These are phyloP conservation scores for Calonectria multiphialidica DNA, from an alignment of 2,329 filamentous ascomycete species.

Conservation along the genomic window DNA sequence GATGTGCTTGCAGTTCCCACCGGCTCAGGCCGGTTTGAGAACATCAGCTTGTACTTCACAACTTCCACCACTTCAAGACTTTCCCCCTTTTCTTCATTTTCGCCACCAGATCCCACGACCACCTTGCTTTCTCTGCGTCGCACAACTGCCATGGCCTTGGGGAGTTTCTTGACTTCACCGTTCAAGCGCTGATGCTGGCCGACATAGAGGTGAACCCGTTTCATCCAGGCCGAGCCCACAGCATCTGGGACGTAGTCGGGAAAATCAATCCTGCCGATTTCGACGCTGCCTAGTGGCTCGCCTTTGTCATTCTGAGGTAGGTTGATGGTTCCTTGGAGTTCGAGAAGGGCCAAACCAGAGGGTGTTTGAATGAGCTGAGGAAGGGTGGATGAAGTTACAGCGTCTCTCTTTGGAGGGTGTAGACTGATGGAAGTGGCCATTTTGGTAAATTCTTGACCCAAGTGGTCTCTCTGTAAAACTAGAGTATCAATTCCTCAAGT, in stretches of 20 bases:
- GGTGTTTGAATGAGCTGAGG: constrained; percentile 90
- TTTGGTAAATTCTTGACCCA: not conserved
- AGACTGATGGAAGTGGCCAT: constrained; percentile 51
- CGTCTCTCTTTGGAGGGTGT: constrained; percentile 51
- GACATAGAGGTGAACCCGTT: constrained; percentile 87
- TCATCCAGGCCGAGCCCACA: constrained; percentile 82
- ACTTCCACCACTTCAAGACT: constrained; percentile 89
- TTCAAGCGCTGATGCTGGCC: constrained; percentile 90
- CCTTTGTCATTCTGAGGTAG: constrained; percentile 63
- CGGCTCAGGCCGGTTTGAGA: constrained; percentile 87
- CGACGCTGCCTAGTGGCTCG: constrained; percentile 43
- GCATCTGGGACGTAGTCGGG: constrained; percentile 72
- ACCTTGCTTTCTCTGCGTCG: constrained; percentile 62
- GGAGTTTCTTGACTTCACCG: constrained; percentile 90
- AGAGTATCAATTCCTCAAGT: too few species aligned
- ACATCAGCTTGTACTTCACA: constrained; percentile 87
- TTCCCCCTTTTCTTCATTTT: constrained; percentile 49
- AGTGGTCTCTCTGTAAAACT: not conserved
- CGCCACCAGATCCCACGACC: constrained; percentile 60
- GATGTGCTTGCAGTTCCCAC: constrained; percentile 65
- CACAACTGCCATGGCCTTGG: constrained; percentile 83
- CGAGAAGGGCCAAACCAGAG: constrained; percentile 87
- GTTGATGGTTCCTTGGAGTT: constrained; percentile 93
- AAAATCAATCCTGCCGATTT: constrained; percentile 81
- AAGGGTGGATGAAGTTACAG: constrained; percentile 57